Base-by-base conservation (phyloP, 495 filamentous ascomycete genomes). In the Lophium mytilinum region DNA sequence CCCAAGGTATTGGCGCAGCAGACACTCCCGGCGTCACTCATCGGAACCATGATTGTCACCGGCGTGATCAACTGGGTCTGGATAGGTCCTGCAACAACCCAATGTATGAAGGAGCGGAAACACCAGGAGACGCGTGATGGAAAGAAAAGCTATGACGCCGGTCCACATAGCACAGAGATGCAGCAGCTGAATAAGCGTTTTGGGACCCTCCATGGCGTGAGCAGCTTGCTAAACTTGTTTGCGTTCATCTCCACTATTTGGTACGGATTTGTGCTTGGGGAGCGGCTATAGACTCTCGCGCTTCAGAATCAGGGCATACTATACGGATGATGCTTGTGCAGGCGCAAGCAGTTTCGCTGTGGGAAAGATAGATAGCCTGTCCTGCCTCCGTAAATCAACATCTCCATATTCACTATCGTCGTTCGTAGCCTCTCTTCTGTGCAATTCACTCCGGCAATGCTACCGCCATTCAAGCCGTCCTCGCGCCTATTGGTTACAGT, bases 81-180 rank as follows among this genome's bases (percentile, higher is more conserved):
- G 42, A 68, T 95, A 42, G 83, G 86, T 0, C 91, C 91, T 6
- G 71, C 78, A 53, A 91, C 89, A 19, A 83, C 80, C 24, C 77
- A 79, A 61, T 73, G 83, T 30, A 92, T 93, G 82, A 76, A 72
- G 54, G 74, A 88, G 74, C 76, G 90, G 67, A 87, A 86, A 69
- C 71, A 80, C 57, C 89, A 92, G 73, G 87, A 89, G 77, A 83
- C 84, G 49, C 75, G 78, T 55, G 92, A 96, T 68, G 87, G 89
- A 53, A 95, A 93, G 78, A 85, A 82, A 68, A 83, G 81, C 70
- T 84, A 88, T 60, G 90, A 95, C 53, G 69, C 74, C 21, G 77
- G 79, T 14, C 83, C 87, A 35, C 86, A 91, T 60, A 89, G 85
- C 6, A 78, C 84, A 68, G 87, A 88, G 73, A 96, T 96, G 90